A percentile compares a stretch with the other conserved stretches of the same genome.
phyloP scores from a whole-genome alignment of 805 yeast genomes.

The Candida alai region DNA sequence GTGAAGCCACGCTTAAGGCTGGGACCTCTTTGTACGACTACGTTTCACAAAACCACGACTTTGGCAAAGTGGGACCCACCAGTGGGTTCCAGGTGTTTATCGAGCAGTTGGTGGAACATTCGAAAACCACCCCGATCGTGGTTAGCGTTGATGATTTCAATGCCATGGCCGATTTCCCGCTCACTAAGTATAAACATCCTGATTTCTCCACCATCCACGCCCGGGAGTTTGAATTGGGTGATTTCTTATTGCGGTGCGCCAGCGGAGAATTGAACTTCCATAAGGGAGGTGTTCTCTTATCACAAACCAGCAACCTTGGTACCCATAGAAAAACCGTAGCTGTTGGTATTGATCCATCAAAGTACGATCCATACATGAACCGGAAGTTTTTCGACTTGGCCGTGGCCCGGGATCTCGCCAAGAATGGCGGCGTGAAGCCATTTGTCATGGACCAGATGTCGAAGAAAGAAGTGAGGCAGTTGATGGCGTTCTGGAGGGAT shows the following conservation, averaged over 20 bases:
- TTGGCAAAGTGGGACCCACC: slow-evolving; percentile 36
- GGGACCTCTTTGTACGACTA: slow-evolving; percentile 43
- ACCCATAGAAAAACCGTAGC: slow-evolving; percentile 54
- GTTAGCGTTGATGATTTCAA: slow-evolving; percentile 75
- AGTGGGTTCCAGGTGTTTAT: slow-evolving; percentile 51
- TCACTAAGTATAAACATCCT: slow-evolving; percentile 57
- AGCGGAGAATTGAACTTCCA: slow-evolving; percentile 50
- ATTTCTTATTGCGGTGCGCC: slow-evolving; percentile 48
- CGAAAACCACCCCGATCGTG: slow-evolving; percentile 51
- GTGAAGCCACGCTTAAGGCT: slow-evolving; percentile 28
- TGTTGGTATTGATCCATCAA: slow-evolving; percentile 39
- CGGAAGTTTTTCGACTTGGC: slow-evolving; percentile 59
- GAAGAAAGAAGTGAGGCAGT: slow-evolving; percentile 27
- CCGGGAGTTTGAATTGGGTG: slow-evolving; percentile 60
- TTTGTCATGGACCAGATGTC: slow-evolving; percentile 24
- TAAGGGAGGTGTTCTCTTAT: slow-evolving; percentile 62
- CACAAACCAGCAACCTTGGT: slow-evolving; percentile 56
- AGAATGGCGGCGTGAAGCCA: slow-evolving; percentile 29
- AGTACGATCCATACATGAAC: slow-evolving; percentile 29
- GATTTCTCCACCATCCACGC: slow-evolving; percentile 55
- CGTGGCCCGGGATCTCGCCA: slow-evolving; percentile 46
- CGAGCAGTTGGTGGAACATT: slow-evolving; percentile 48
- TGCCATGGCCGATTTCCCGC: slow-evolving; percentile 50
- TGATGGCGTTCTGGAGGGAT: slow-evolving; percentile 29
- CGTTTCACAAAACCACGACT: slow-evolving; percentile 33